Evolutionary conservation across 495 filamentous ascomycete species (phyloP).

Genomic region (Neurospora hispaniola): DNA sequence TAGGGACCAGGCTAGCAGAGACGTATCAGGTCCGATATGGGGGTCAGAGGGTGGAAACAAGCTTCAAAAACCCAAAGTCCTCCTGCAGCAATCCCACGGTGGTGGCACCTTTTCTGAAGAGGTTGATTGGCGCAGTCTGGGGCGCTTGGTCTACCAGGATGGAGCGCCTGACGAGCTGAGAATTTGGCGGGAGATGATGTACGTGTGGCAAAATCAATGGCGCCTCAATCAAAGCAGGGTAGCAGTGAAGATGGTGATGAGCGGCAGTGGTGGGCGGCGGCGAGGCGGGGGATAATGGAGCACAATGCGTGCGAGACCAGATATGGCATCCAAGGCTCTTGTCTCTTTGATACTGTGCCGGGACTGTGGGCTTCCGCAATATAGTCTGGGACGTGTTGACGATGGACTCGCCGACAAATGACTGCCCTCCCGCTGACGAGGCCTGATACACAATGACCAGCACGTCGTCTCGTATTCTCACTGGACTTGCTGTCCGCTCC

Average conservation of each 20-base stretch:
- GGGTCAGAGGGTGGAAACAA: constrained; percentile 9
- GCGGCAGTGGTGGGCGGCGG: constrained; percentile 12
- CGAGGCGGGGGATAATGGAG: constrained; percentile 1
- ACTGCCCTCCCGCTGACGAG: constrained; percentile 20
- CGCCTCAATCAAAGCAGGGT: constrained; percentile 15
- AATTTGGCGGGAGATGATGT: constrained; percentile 10
- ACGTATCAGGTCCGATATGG: constrained; percentile 11
- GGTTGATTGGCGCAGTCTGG: constrained; percentile 20
- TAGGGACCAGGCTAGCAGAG: neutral
- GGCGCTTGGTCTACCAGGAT: constrained; percentile 10
- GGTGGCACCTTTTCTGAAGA: constrained; percentile 17
- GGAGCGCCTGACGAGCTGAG: constrained; percentile 7
- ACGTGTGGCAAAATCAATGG: constrained; percentile 12
- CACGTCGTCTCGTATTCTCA: constrained; percentile 25
- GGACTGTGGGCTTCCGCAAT: constrained; percentile 24
- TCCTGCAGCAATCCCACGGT: constrained; percentile 22
- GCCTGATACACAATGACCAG: constrained; percentile 24
- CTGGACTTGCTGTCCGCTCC: constrained; percentile 11
- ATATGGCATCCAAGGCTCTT: constrained; percentile 12
- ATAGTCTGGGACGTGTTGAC: constrained; percentile 15
- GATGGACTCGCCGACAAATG: constrained; percentile 6
- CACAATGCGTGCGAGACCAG: constrained; percentile 9
- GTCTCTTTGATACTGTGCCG: neutral
- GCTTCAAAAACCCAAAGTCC: constrained; percentile 5
- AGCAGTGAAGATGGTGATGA: constrained; percentile 2